phyloP scores from a whole-genome alignment of 2,329 filamentous ascomycete species.

The Sarocladiaceae sp. region DNA sequence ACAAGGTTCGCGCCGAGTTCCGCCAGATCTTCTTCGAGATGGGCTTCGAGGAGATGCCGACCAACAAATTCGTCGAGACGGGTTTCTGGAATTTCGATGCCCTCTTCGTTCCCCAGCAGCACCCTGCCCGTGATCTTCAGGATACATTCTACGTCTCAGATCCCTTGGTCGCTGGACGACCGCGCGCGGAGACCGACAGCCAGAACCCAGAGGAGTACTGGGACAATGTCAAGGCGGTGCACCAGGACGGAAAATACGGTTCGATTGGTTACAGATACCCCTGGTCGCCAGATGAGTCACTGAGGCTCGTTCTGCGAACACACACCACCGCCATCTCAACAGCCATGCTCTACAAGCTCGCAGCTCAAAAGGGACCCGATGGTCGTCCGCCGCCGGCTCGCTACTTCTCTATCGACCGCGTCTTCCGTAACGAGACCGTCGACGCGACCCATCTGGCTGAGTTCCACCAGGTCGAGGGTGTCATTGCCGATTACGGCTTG shows the following conservation, averaged over 20 bases:
- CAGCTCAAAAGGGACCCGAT: conserved; percentile 70
- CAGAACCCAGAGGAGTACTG: conserved; percentile 79
- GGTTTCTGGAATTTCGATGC: conserved; percentile 98
- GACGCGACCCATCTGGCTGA: conserved; percentile 95
- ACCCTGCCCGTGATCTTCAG: conserved; percentile 93
- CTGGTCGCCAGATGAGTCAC: conserved; percentile 81
- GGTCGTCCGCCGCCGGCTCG: conserved; percentile 63
- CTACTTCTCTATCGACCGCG: conserved; percentile 97
- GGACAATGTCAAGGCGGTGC: conserved; percentile 79
- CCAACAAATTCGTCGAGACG: conserved; percentile 86
- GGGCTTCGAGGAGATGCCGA: conserved; percentile 98
- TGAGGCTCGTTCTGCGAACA: conserved; percentile 83
- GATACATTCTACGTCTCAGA: conserved; percentile 99
- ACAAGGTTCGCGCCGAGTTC: conserved; percentile 95
- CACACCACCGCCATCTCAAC: conserved; percentile 93
- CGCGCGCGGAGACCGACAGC: conserved; percentile 47
- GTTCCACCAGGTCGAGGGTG: conserved; percentile 98
- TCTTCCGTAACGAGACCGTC: conserved; percentile 96
- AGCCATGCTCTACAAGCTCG: conserved; percentile 84
- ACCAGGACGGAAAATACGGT: conserved; percentile 86
- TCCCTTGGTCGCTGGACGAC: conserved; percentile 67
- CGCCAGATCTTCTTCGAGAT: conserved; percentile 98
- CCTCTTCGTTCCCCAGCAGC: conserved; percentile 94
- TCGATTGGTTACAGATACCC: conserved; percentile 96
- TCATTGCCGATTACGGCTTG: conserved; percentile 93